A percentile compares a stretch with the other conserved stretches of the same genome.
phyloP scores from a whole-genome alignment of 257 asterid species.

The Nicotiana noctiflora region DNA sequence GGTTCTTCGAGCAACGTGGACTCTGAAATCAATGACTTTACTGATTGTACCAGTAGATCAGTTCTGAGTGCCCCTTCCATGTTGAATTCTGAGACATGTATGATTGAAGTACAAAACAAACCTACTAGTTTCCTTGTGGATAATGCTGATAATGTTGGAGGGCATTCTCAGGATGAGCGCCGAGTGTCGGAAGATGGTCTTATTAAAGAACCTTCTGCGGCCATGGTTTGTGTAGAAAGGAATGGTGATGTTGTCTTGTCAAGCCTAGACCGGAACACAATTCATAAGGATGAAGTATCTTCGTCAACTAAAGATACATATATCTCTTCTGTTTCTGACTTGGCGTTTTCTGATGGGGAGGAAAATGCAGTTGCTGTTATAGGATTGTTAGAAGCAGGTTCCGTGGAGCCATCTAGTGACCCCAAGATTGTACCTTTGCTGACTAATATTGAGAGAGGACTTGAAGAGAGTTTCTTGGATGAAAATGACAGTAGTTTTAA shows the following conservation, averaged over 20 bases:
- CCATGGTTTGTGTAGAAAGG: conserved; percentile 17
- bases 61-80: conserved; percentile 16
- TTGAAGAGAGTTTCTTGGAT: neutral
- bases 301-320: conserved; percentile 14
- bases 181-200: conserved; percentile 11
- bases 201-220: conserved; percentile 18
- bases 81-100: conserved; percentile 16
- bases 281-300: conserved; percentile 12
- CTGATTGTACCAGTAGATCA: conserved; percentile 13
- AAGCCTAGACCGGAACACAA: conserved; percentile 19
- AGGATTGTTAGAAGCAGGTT: conserved; percentile 25
- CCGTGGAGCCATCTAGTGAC: conserved; percentile 13
- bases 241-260: conserved; percentile 19
- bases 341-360: conserved; percentile 20
- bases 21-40: conserved; percentile 18
- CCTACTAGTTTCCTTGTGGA: conserved; percentile 11
- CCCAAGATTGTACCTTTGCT: conserved; percentile 15
- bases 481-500: conserved; percentile 6
- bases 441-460: neutral
- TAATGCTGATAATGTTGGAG: conserved; percentile 8
- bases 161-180: conserved; percentile 16
- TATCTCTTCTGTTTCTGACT: conserved; percentile 25
- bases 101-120: conserved; percentile 14
- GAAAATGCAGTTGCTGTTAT: conserved; percentile 16
- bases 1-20: conserved; percentile 7